phyloP scores from a whole-genome alignment of 2,329 filamentous ascomycete species.

The Penicillium fuscoglaucum region DNA sequence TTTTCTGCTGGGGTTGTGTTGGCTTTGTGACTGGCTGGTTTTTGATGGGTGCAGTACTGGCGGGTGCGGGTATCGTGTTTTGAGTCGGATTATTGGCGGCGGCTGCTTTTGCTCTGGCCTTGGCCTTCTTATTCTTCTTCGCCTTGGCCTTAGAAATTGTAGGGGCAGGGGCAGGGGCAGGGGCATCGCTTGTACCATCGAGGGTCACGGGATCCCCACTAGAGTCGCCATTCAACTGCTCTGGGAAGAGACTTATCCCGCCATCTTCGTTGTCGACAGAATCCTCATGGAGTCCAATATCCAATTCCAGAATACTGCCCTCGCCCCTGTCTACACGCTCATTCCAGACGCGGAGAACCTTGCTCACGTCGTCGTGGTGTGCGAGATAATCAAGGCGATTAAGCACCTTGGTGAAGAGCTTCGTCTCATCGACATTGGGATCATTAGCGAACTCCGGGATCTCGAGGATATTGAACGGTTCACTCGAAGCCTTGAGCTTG shows the following conservation, averaged over 20 bases:
- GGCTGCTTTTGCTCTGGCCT: background rate
- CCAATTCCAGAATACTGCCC: slow-evolving; percentile 25
- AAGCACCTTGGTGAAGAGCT: slow-evolving; percentile 53
- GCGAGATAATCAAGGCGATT: slow-evolving; percentile 55
- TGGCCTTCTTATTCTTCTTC: slow-evolving; percentile 3
- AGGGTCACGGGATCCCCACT: background rate
- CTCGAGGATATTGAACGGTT: slow-evolving; percentile 79
- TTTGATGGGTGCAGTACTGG: background rate
- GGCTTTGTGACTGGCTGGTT: background rate
- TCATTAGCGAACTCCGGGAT: slow-evolving; percentile 71
- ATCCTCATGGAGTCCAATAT: slow-evolving; percentile 13
- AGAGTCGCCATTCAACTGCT: background rate
- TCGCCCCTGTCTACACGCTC: slow-evolving; percentile 11
- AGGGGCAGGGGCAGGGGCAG: background rate
- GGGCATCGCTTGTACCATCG: background rate
- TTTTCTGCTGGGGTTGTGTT: background rate
- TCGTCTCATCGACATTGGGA: slow-evolving; percentile 42
- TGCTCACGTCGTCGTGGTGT: slow-evolving; percentile 51
- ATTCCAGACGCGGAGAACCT: slow-evolving; percentile 41
- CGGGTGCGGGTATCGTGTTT: no score
- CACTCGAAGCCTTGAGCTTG: slow-evolving; percentile 71
- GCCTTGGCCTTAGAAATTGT: background rate
- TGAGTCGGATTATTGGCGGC: background rate
- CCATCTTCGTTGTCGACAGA: slow-evolving; percentile 17
- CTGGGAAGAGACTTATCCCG: slow-evolving; percentile 14